Percentiles rank a stretch among this genome's conserved stretches.
phyloP scores from a whole-genome alignment of 805 yeast species.

The Metschnikowia anglica region DNA sequence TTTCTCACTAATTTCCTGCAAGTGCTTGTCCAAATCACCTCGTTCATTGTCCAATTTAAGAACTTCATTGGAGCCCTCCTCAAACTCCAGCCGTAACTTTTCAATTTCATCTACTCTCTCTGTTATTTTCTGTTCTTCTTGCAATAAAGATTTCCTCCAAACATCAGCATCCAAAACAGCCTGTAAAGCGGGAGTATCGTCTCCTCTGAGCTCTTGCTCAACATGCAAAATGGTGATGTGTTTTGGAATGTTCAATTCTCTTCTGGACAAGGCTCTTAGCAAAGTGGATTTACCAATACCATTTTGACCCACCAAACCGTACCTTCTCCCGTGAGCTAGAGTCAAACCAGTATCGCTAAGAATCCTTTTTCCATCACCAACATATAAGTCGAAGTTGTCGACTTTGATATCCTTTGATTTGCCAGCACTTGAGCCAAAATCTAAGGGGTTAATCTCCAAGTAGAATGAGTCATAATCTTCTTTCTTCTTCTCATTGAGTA shows the following conservation, averaged over 20 bases:
- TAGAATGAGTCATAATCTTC: conserved; percentile 93
- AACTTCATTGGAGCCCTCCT: conserved; percentile 69
- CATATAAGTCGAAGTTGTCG: conserved; percentile 90
- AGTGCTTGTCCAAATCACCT: conserved; percentile 75
- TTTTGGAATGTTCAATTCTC: conserved; percentile 92
- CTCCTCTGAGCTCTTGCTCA: conserved; percentile 96
- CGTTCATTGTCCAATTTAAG: conserved; percentile 85
- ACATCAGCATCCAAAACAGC: conserved; percentile 99
- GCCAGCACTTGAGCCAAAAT: conserved; percentile 78
- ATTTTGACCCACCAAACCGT: conserved; percentile 97
- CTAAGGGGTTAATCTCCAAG: conserved; percentile 92
- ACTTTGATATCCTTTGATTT: conserved; percentile 95
- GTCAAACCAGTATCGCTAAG: conserved; percentile 84
- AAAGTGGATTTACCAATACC: conserved; percentile 99
- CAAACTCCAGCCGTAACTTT: conserved; percentile 60
- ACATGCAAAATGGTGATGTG: conserved; percentile 95
- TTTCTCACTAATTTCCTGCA: conserved; percentile 78
- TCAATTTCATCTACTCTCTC: conserved; percentile 78
- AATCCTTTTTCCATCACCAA: conserved; percentile 93
- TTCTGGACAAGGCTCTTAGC: conserved; percentile 83
- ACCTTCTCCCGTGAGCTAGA: conserved; percentile 87
- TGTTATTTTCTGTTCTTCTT: conserved; percentile 71
- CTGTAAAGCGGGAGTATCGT: conserved; percentile 85
- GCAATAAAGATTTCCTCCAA: conserved; percentile 88
- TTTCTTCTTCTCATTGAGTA: conserved; percentile 60